Conservation (phyloP, 768 basidiomycete species). For the Phanerochaete carnosa region DNA sequence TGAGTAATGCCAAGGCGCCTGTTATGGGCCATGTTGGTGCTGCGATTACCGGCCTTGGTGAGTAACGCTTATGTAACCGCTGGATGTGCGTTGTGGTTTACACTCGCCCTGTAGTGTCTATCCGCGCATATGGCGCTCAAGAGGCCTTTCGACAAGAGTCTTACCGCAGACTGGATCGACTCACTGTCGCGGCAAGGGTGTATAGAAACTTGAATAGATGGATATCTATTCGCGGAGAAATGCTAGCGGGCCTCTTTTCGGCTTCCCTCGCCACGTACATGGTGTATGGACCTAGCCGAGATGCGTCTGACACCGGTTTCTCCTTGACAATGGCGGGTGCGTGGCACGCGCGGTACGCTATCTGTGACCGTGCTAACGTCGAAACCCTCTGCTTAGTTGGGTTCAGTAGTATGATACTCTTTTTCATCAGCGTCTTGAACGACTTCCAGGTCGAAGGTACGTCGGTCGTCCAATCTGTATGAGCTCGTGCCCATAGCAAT, state of each 20-base stretch:
- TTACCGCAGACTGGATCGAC: slow-evolving; percentile 3
- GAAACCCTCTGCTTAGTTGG: slow-evolving; percentile 36
- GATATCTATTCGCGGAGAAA: slow-evolving; percentile 5
- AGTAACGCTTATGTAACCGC: slow-evolving; percentile 40
- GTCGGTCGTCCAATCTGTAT: slow-evolving; percentile 2
- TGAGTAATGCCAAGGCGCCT: slow-evolving; percentile 49
- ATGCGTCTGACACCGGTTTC: slow-evolving; percentile 7
- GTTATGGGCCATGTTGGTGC: slow-evolving; percentile 52
- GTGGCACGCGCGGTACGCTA: not conserved
- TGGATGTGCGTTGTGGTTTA: slow-evolving; percentile 48
- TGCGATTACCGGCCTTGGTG: slow-evolving; percentile 48
- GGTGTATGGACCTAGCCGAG: slow-evolving; percentile 2
- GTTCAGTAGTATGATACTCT: slow-evolving; percentile 57
- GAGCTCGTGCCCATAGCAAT: not conserved
- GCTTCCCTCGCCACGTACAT: slow-evolving; percentile 8
- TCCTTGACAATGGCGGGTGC: slow-evolving; percentile 9
- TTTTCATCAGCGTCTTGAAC: slow-evolving; percentile 45
- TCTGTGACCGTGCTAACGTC: not conserved
- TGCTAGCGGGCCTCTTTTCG: slow-evolving; percentile 2
- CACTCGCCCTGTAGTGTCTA: slow-evolving; percentile 37
- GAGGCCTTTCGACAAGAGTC: slow-evolving; percentile 9
- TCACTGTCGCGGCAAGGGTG: slow-evolving; percentile 1
- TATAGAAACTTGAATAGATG: slow-evolving; percentile 13
- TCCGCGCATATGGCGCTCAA: slow-evolving; percentile 12
- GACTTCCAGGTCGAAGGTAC: slow-evolving; percentile 43